Percentiles rank a stretch among this genome's conserved stretches.
Evolutionary conservation across 2,329 filamentous ascomycete species (phyloP).

Genomic region (Tolypocladium nubicola): DNA sequence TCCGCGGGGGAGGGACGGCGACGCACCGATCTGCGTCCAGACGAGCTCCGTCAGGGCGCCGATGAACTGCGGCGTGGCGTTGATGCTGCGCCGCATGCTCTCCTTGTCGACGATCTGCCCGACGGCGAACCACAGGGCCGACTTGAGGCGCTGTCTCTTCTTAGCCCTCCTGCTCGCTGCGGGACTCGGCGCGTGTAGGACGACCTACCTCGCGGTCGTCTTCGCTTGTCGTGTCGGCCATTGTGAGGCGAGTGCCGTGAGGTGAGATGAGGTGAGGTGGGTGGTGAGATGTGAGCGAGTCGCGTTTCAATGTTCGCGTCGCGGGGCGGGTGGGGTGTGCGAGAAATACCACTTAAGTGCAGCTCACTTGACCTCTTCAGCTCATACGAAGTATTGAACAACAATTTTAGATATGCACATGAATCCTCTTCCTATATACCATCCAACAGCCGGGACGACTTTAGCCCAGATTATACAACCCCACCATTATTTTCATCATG

Average conservation of each 20-base stretch:
- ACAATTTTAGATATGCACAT: neutral
- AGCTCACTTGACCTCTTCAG: neutral
- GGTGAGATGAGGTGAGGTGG: neutral
- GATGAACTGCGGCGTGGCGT: slow-evolving; percentile 87
- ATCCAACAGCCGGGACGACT: neutral
- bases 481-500: neutral
- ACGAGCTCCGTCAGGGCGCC: slow-evolving; percentile 77
- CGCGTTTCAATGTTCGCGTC: neutral
- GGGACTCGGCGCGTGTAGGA: too few relatives aligned
- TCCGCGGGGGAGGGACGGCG: neutral
- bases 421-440: neutral
- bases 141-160: slow-evolving; percentile 59
- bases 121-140: slow-evolving; percentile 73
- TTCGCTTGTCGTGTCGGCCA: slow-evolving; percentile 21
- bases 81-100: slow-evolving; percentile 49
- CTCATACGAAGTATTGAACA: too few relatives aligned
- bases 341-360: neutral
- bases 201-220: slow-evolving; percentile 26
- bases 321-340: neutral
- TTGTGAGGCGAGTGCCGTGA: slow-evolving; percentile 6
- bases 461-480: neutral
- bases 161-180: too few relatives aligned
- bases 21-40: slow-evolving; percentile 70
- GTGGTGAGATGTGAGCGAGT: neutral
- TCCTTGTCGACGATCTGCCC: slow-evolving; percentile 86